Conservation (phyloP, 2,329 filamentous ascomycete genomes). For the Talaromyces sp. region DNA sequence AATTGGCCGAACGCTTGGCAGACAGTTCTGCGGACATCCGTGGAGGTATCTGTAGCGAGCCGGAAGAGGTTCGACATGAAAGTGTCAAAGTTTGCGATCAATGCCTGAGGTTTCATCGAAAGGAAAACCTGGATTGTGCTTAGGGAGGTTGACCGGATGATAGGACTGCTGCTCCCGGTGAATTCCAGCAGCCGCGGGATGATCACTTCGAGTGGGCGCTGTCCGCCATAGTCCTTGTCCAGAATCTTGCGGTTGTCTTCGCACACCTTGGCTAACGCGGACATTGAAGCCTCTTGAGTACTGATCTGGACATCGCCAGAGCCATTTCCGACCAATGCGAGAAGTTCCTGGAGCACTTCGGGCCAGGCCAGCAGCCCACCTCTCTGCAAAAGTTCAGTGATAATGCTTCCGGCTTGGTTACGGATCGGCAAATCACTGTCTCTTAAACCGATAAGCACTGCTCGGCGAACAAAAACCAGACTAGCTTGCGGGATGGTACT, state of each 20-base stretch:
- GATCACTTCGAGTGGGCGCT: constrained; percentile 81
- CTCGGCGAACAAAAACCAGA: constrained; percentile 71
- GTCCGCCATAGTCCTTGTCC: constrained; percentile 81
- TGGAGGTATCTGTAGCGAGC: constrained; percentile 69
- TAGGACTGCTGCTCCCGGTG: constrained; percentile 69
- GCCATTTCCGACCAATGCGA: constrained; percentile 72
- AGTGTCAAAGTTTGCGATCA: constrained; percentile 73
- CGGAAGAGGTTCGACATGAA: constrained; percentile 79
- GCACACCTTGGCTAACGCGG: constrained; percentile 88
- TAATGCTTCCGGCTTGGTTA: constrained; percentile 85
- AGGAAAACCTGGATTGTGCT: constrained; percentile 90
- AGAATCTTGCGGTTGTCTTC: constrained; percentile 88
- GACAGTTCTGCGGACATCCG: constrained; percentile 85
- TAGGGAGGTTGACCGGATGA: constrained; percentile 75
- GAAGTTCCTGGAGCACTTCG: constrained; percentile 76
- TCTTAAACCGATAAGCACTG: constrained; percentile 72
- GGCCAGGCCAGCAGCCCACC: constrained; percentile 89
- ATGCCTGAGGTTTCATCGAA: constrained; percentile 73
- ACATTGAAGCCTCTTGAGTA: constrained; percentile 89
- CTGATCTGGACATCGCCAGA: constrained; percentile 63
- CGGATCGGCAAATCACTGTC: constrained; percentile 80
- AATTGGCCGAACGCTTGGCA: constrained; percentile 90
- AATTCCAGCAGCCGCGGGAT: constrained; percentile 89
- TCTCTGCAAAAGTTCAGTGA: constrained; percentile 81
- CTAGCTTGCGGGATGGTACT: constrained; percentile 70